These are phyloP conservation scores for Lactifluus rugatus DNA, from an alignment of 768 basidiomycete species.

Conservation along the genomic window DNA sequence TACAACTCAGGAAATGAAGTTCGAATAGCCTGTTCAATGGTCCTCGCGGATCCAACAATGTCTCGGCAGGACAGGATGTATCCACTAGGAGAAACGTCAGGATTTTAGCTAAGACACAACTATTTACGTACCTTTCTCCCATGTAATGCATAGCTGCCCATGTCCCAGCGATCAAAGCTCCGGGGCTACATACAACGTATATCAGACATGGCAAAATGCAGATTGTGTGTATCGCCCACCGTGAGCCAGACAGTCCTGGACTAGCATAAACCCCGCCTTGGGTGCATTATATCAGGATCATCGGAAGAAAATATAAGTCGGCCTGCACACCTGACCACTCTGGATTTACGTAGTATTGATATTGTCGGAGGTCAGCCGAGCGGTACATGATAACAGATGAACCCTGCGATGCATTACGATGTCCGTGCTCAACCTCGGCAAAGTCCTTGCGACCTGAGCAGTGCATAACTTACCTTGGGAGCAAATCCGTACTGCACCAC, in stretches of 20 bases:
- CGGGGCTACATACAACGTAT: constrained; percentile 53
- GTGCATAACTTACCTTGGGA: constrained; percentile 78
- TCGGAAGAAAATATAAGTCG: neutral
- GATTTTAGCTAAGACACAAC: neutral
- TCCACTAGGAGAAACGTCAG: constrained; percentile 41
- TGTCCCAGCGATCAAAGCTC: constrained; percentile 85
- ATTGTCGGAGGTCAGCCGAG: constrained; percentile 57
- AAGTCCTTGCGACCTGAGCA: neutral
- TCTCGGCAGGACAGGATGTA: constrained; percentile 77
- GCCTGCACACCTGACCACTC: constrained; percentile 56
- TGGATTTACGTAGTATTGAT: constrained; percentile 82
- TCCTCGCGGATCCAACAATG: constrained; percentile 69
- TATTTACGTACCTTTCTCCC: constrained; percentile 60
- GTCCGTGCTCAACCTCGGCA: neutral
- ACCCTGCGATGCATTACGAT: constrained; percentile 38
- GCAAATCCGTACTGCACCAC: constrained; percentile 75
- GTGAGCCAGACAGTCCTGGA: constrained; percentile 81
- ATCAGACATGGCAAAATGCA: neutral
- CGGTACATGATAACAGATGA: constrained; percentile 95
- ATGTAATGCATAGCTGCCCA: constrained; percentile 97
- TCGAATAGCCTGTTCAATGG: constrained; percentile 57
- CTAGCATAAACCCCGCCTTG: constrained; percentile 84
- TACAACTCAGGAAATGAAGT: constrained; percentile 73
- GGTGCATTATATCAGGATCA: constrained; percentile 18
- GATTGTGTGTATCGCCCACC: constrained; percentile 38